Evolutionary conservation across 768 basidiomycete genomes (phyloP).

Genomic region (Sutorius australiensis): DNA sequence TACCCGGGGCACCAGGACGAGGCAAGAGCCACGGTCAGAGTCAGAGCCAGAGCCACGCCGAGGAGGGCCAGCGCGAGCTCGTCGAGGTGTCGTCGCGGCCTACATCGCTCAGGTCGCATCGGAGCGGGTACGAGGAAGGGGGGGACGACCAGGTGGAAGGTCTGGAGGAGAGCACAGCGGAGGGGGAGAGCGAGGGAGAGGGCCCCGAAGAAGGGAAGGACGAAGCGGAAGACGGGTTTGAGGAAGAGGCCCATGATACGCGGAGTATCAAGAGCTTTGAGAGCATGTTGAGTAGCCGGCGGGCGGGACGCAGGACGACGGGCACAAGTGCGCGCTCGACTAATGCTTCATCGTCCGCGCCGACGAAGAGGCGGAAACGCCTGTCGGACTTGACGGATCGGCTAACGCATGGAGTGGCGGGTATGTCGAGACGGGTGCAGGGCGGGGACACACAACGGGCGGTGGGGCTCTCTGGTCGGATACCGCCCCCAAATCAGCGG

Average conservation of each 20-base stretch:
- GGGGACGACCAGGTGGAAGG: constrained; percentile 23
- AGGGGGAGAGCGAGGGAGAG: constrained; percentile 25
- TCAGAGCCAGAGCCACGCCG: constrained; percentile 5
- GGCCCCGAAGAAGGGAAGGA: constrained; percentile 27
- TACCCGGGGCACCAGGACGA: constrained; percentile 43
- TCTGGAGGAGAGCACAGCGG: constrained; percentile 23
- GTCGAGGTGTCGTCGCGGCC: constrained; percentile 52
- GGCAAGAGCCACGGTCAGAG: too few relatives aligned
- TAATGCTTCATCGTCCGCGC: neutral
- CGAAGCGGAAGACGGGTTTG: constrained; percentile 30
- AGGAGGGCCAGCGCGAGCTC: constrained; percentile 47
- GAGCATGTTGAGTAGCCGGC: constrained; percentile 63
- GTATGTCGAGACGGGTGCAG: constrained; percentile 42
- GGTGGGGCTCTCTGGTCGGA: constrained; percentile 35
- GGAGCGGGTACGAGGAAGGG: constrained; percentile 3
- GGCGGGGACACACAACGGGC: constrained; percentile 34
- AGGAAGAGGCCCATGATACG: constrained; percentile 44
- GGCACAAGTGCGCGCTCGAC: neutral
- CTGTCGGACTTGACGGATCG: constrained; percentile 58
- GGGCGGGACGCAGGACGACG: constrained; percentile 17
- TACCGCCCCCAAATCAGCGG: constrained; percentile 61
- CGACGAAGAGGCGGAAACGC: constrained; percentile 52
- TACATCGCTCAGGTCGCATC: constrained; percentile 40
- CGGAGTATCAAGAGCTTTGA: constrained; percentile 84
- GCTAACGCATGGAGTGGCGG: constrained; percentile 68